Conservation (phyloP, 805 yeast genomes). For the Schizosaccharomyces pombe region DNA sequence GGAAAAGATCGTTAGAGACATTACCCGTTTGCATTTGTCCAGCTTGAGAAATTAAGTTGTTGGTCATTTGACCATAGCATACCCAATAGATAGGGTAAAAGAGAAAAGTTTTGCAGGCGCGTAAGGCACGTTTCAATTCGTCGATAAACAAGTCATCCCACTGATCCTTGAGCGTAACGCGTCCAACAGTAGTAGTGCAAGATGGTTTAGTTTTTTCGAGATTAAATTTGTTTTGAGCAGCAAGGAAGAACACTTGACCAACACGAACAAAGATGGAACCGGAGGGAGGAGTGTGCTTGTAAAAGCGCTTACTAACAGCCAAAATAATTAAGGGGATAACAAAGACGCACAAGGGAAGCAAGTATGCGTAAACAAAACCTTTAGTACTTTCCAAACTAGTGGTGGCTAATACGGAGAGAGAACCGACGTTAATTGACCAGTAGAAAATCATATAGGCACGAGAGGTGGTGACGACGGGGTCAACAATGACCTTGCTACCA, state of each 20-base stretch:
- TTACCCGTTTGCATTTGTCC: slow-evolving; percentile 53
- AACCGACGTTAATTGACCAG: slow-evolving; percentile 52
- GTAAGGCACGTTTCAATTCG: slow-evolving; percentile 39
- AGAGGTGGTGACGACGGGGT: slow-evolving; percentile 49
- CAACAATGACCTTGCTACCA: slow-evolving; percentile 48
- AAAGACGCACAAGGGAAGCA: slow-evolving; percentile 40
- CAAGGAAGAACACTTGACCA: slow-evolving; percentile 24
- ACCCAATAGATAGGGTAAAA: slow-evolving; percentile 58
- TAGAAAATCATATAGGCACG: slow-evolving; percentile 56
- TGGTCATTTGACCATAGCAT: slow-evolving; percentile 48
- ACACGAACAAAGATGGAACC: slow-evolving; percentile 37
- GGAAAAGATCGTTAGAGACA: slow-evolving; percentile 59
- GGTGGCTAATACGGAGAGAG: slow-evolving; percentile 53
- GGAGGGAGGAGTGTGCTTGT: slow-evolving; percentile 35
- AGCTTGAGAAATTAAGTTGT: slow-evolving; percentile 52
- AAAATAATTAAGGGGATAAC: slow-evolving; percentile 33
- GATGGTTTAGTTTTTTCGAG: slow-evolving; percentile 10
- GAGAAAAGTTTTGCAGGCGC: slow-evolving; percentile 50
- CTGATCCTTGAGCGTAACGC: slow-evolving; percentile 14
- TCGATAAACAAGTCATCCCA: slow-evolving; percentile 57
- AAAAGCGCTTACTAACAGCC: slow-evolving; percentile 28
- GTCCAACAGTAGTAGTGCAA: slow-evolving; percentile 7
- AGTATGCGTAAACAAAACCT: slow-evolving; percentile 15
- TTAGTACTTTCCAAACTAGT: slow-evolving; percentile 34
- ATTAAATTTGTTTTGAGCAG: slow-evolving; percentile 23